A percentile compares a stretch with the other conserved stretches of the same genome.
Evolutionary conservation across 305 asterid genomes (phyloP).

Genomic region (Ajuga reptans): DNA sequence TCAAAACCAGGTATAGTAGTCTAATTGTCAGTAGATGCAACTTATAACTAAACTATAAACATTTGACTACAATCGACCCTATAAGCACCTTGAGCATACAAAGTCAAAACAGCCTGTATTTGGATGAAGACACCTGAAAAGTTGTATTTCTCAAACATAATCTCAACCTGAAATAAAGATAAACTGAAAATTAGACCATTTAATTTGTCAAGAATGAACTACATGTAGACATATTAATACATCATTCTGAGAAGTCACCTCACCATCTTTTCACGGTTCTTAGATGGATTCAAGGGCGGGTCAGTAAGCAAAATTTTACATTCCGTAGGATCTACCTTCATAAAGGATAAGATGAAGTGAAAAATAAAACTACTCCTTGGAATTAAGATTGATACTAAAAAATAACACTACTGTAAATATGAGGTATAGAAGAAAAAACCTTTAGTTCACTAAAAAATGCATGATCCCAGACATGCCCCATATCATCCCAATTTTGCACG

Average conservation of each 20-base stretch:
- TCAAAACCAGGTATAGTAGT: slow-evolving; percentile 7
- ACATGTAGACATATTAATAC: neutral
- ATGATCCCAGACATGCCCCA: slow-evolving; percentile 92
- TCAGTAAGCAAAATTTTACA: slow-evolving; percentile 90
- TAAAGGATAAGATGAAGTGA: slow-evolving; percentile 22
- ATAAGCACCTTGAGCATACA: slow-evolving; percentile 92
- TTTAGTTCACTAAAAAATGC: slow-evolving; percentile 81
- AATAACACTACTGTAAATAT: neutral
- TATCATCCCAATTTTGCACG: slow-evolving; percentile 97
- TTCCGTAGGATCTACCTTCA: slow-evolving; percentile 86
- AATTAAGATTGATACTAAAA: neutral
- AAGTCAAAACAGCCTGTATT: slow-evolving; percentile 87
- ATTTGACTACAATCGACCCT: slow-evolving; percentile 24
- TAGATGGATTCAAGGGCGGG: slow-evolving; percentile 97
- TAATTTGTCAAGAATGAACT: slow-evolving; percentile 13
- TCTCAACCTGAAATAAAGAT: slow-evolving; percentile 63
- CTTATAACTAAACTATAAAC: neutral
- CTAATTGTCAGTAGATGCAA: slow-evolving; percentile 6
- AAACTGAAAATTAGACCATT: slow-evolving; percentile 5
- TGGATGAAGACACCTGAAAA: slow-evolving; percentile 85
- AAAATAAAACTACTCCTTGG: neutral
- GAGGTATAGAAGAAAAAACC: slow-evolving; percentile 37
- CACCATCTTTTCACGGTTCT: slow-evolving; percentile 92
- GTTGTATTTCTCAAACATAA: slow-evolving; percentile 95
- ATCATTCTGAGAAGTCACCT: slow-evolving; percentile 22